Percentiles rank a stretch among this genome's conserved stretches.
Conservation (phyloP, 805 yeast genomes). For the Myxozyma melibiosi region DNA sequence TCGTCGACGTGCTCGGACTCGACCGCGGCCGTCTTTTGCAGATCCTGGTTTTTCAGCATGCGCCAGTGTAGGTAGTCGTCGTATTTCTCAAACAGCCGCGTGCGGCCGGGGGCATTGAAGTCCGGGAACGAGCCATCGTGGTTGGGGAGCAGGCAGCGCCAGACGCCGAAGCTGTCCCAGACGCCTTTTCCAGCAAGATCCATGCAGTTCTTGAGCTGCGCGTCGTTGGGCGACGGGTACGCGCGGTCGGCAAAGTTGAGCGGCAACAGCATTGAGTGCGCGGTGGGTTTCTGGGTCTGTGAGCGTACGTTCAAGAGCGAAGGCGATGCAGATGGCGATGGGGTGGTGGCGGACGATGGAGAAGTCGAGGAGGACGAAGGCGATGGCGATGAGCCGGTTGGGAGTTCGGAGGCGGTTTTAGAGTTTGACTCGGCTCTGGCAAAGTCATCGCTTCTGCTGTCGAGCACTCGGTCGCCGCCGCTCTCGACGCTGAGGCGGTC, state of each 20-base stretch:
- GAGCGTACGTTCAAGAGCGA: no score
- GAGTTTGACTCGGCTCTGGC: background rate
- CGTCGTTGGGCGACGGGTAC: conserved; percentile 59
- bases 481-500: conserved; percentile 4
- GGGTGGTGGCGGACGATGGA: background rate
- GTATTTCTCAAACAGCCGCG: conserved; percentile 57
- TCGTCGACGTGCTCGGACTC: background rate
- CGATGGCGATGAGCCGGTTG: background rate
- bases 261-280: conserved; percentile 1
- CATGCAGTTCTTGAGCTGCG: conserved; percentile 64
- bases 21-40: background rate
- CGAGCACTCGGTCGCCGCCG: background rate
- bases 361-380: background rate
- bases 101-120: conserved; percentile 41
- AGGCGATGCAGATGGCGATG: background rate
- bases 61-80: conserved; percentile 31
- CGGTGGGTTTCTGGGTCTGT: no score
- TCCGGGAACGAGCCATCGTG: conserved; percentile 18
- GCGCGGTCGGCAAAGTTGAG: conserved; percentile 44
- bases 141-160: conserved; percentile 85
- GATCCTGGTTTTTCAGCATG: conserved; percentile 5
- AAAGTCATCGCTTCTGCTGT: background rate
- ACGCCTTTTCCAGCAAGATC: conserved; percentile 56
- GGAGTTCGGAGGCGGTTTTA: background rate
- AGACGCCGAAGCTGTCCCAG: conserved; percentile 84